Base-by-base conservation (phyloP, 176 grass and related monocot species). In the Lolium rigidum region DNA sequence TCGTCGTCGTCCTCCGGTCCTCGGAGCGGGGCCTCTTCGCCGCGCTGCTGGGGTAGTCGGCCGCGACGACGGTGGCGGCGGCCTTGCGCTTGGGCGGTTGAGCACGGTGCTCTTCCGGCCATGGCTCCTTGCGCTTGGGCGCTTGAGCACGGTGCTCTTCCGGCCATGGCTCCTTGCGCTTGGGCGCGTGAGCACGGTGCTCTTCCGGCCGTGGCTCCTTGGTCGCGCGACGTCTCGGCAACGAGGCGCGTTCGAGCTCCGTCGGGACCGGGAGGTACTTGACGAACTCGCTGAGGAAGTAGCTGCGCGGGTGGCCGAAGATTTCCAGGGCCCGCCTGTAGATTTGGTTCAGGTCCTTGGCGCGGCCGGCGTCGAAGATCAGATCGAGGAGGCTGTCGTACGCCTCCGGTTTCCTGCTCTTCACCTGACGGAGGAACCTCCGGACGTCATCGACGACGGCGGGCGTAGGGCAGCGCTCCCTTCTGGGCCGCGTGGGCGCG, bases 351-450 rank as follows among this genome's bases (percentile, higher is more conserved):
- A 55, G 28, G 15, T 88, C 28, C 2, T 1, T 2, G 1, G 70
- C 63, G 50, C 2, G 0, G 0, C 39, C 0, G 2, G 78, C 2
- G 18, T 3, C 0, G 26, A 25, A 4, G 9, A 88, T 31, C 1
- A 41, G 24, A 2, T 10, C 15, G 11, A 73, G 7, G 15, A 79
- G 7, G 0, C 6, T 1, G n/a, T 84, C n/a, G 87, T 64, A 35
- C 12, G 52, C 2, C n/a, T 9, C 11, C 6, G 0, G 6, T 0
- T 17, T 2, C 4, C 7, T 9, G 2, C 0, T 0, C 0, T 35
- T 15, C 18, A 72, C 55, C 66, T 4, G 65, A 2, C 64, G 11
- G 0, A 84, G 6, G 41, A 43, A 43, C 41, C 41, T 6, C 41
- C 4, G 12, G 66, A 25, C 59, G n/a, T 22, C n/a, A 21, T 11